Conservation (phyloP, 345 rosid genomes). For the Salix dunnii region DNA sequence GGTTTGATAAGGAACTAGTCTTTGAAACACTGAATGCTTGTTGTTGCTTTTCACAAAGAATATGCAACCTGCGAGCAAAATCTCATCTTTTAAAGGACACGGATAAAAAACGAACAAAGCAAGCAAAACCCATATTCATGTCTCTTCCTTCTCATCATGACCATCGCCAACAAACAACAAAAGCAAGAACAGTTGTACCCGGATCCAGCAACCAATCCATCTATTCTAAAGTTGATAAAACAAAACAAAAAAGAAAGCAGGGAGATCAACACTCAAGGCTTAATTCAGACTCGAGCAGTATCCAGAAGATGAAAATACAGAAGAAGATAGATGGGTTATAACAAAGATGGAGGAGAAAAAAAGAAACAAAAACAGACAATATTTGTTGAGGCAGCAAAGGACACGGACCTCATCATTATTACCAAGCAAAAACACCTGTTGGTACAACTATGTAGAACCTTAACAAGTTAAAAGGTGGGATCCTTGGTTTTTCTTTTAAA, state of each 20-base stretch:
- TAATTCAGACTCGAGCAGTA: not conserved
- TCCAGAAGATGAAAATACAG: not conserved
- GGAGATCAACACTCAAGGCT: not conserved
- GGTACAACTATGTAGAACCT: not conserved
- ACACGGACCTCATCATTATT: constrained; percentile 18
- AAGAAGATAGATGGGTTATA: not conserved
- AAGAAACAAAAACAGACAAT: not conserved
- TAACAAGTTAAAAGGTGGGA: not conserved
- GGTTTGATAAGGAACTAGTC: not conserved
- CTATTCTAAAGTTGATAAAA: not conserved
- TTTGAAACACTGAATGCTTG: not conserved
- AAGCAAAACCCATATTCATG: not conserved
- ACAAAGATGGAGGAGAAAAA: not conserved
- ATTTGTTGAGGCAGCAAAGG: not conserved
- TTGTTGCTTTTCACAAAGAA: not conserved
- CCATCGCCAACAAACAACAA: not conserved
- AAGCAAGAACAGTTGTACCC: not conserved
- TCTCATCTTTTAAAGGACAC: not conserved
- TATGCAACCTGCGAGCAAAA: constrained; percentile 4
- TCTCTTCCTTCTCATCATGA: not conserved
- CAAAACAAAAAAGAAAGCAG: not conserved
- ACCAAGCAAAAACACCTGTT: constrained; percentile 4
- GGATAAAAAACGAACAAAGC: not conserved
- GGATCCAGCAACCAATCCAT: constrained; percentile 11
- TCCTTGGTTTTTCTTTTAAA: not conserved